Evolutionary conservation across 495 filamentous ascomycete genomes (phyloP).

Genomic region (Cercophora samala): DNA sequence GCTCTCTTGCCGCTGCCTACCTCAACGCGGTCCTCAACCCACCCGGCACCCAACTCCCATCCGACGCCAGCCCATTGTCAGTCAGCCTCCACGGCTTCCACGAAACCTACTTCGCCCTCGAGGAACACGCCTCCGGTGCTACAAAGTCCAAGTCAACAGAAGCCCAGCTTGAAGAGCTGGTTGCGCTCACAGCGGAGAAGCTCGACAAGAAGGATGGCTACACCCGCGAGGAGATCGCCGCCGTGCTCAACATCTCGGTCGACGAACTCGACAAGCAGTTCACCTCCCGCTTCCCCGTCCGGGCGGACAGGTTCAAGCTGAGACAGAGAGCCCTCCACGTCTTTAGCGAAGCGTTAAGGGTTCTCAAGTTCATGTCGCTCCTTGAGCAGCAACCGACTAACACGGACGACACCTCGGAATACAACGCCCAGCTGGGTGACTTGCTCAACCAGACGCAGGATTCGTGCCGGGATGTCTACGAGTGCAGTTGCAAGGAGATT

Average conservation of each 20-base stretch:
- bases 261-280: conserved; percentile 68
- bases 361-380: conserved; percentile 74
- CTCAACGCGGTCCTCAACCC: conserved; percentile 51
- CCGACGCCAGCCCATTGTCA: conserved; percentile 79
- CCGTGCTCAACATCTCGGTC: conserved; percentile 64
- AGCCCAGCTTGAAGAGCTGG: conserved; percentile 62
- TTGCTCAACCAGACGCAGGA: conserved; percentile 86
- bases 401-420: conserved; percentile 51
- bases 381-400: conserved; percentile 45
- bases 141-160: conserved; percentile 30
- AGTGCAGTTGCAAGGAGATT: conserved; percentile 86
- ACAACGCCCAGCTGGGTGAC: conserved; percentile 69
- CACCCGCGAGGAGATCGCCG: conserved; percentile 81
- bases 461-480: conserved; percentile 78
- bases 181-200: conserved; percentile 59
- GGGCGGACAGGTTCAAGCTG: conserved; percentile 83
- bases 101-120: conserved; percentile 67
- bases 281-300: conserved; percentile 81
- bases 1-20: conserved; percentile 77
- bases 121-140: conserved; percentile 38
- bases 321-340: conserved; percentile 85
- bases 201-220: conserved; percentile 77
- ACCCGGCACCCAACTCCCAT: conserved; percentile 61
- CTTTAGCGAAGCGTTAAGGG: conserved; percentile 82
- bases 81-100: conserved; percentile 84